These are phyloP conservation scores for Skeletonema tropicum DNA, from an alignment of 108 stramenopile genomes.

Conservation along the genomic window DNA sequence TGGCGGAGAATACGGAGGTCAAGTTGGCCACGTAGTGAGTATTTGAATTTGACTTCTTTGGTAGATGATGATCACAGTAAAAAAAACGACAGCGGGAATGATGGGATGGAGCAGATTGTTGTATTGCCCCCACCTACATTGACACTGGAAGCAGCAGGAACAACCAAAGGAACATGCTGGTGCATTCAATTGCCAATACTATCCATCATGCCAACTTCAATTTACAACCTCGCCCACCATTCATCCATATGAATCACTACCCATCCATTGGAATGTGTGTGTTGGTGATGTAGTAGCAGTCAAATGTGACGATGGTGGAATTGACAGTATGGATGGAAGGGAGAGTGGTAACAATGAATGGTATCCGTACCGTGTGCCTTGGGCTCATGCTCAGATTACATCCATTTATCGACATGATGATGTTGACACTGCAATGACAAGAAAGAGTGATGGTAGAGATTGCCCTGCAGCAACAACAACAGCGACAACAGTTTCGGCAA, in stretches of 20 bases:
- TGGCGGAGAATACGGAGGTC: neutral
- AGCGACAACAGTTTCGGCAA: neutral
- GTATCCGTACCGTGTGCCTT: conserved; percentile 40
- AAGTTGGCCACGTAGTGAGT: neutral
- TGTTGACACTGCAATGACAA: neutral
- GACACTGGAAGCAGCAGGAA: neutral
- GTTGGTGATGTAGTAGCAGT: conserved; percentile 54
- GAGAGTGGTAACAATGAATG: neutral
- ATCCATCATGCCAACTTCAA: neutral
- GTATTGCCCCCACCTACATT: neutral
- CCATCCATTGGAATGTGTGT: conserved; percentile 22
- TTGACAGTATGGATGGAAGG: neutral
- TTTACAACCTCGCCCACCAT: neutral
- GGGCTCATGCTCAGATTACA: conserved; percentile 32
- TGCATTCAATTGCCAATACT: neutral
- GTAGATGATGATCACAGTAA: neutral
- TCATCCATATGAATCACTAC: conserved; percentile 7
- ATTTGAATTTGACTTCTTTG: conserved; percentile 7
- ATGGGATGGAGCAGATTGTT: neutral
- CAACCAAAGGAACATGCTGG: neutral
- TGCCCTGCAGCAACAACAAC: neutral
- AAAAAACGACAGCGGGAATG: neutral
- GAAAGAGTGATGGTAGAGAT: neutral
- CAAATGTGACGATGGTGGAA: neutral
- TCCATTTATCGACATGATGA: conserved; percentile 18